Evolutionary conservation across 2,329 filamentous ascomycete species (phyloP).

Genomic region (Claviceps sp.): DNA sequence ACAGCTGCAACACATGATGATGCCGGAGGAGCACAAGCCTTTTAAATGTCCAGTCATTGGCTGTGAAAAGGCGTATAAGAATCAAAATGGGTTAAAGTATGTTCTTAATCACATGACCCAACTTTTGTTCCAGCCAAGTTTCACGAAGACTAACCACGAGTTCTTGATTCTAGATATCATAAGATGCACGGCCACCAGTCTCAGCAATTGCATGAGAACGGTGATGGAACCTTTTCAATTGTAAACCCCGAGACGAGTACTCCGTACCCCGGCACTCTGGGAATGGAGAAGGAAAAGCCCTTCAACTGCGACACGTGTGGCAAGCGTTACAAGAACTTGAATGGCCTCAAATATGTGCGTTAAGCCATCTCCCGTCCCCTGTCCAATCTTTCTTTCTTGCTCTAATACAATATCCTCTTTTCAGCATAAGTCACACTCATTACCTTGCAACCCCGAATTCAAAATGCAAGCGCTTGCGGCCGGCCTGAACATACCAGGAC

Average conservation of each 20-base stretch:
- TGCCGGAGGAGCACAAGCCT: slow-evolving; percentile 87
- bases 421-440: slow-evolving; percentile 67
- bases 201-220: slow-evolving; percentile 91
- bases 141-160: background rate
- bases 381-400: background rate
- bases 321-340: slow-evolving; percentile 98
- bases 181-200: slow-evolving; percentile 88
- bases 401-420: slow-evolving; percentile 18
- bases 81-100: slow-evolving; percentile 96
- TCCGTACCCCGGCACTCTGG: slow-evolving; percentile 87
- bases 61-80: slow-evolving; percentile 99
- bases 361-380: slow-evolving; percentile 7
- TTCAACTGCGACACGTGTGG: slow-evolving; percentile 95
- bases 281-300: slow-evolving; percentile 99
- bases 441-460: slow-evolving; percentile 77
- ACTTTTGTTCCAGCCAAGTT: background rate
- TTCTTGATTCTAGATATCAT: slow-evolving; percentile 39
- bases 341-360: slow-evolving; percentile 85
- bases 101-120: slow-evolving; percentile 12
- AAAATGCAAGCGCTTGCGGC: slow-evolving; percentile 32
- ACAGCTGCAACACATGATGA: slow-evolving; percentile 46
- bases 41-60: slow-evolving; percentile 97
- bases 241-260: slow-evolving; percentile 91
- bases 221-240: slow-evolving; percentile 94
- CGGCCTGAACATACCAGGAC: slow-evolving; percentile 28